Base-by-base conservation (phyloP, 108 stramenopile species). In the Skeletonema costatum region DNA sequence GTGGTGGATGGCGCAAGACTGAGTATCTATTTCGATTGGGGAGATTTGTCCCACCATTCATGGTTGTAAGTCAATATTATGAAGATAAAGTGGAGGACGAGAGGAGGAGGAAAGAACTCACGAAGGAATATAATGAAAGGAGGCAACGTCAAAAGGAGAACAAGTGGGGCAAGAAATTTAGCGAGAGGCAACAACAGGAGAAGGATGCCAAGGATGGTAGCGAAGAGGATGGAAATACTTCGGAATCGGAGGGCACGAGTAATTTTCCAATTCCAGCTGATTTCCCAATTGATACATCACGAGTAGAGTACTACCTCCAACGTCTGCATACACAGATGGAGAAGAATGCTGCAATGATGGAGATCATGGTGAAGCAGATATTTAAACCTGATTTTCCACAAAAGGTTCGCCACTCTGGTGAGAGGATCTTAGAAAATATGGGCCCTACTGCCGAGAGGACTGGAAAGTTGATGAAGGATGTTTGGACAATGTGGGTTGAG, bases 381-480 rank as follows among this genome's bases (percentile, higher is more conserved):
- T 51, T 72, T n/a, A 81, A 70, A 50, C 69, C 73, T 0, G 70
- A 81, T 42, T 74, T 81, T 60, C 73, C 74, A 12, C 53, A n/a
- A 10, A 81, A 74, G 64, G 64, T 75, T 16, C 25, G 59, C 32
- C 16, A 56, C 39, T 68, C 63, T 19, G 80, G 80, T 9, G 46
- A 74, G 48, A 65, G 66, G 74, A 74, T 81, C 25, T 30, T 60
- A 21, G 80, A 81, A 5, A 81, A 81, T 38, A 53, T 81, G 46
- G 68, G 80, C 1, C 80, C 80, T 32, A 74, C 80, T 31, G 80
- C 56, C n/a, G 73, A 81, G n/a, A 63, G 80, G 44, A 68, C 78
- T 33, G 69, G 56, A 38, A 81, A 74, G 41, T n/a, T 74, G 25
- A 74, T 71, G 80, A 74, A 70, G 32, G 80, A 81, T 48, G 80